These are phyloP conservation scores for Yarrowia porcina DNA, from an alignment of 805 yeast genomes.

Conservation along the genomic window DNA sequence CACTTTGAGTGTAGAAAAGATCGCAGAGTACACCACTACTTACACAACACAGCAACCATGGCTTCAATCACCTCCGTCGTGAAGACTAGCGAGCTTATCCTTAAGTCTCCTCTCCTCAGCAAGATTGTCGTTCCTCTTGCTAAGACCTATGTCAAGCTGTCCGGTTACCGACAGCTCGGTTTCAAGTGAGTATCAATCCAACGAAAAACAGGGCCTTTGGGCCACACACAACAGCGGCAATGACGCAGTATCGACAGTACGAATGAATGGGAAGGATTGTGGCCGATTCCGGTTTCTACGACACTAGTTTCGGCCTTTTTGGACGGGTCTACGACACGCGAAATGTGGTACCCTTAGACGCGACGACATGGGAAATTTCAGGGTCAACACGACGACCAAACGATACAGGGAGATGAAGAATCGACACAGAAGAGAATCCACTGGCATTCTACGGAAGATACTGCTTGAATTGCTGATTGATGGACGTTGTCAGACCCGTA, in stretches of 20 bases:
- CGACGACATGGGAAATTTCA: not conserved
- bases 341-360: not conserved
- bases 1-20: slow-evolving; percentile 25
- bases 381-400: not conserved
- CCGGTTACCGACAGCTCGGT: slow-evolving; percentile 96
- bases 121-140: slow-evolving; percentile 78
- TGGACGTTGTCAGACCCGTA: not conserved
- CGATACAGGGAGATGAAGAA: not conserved
- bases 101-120: slow-evolving; percentile 74
- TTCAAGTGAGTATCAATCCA: slow-evolving; percentile 44
- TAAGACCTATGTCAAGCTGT: slow-evolving; percentile 61
- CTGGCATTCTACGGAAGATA: not conserved
- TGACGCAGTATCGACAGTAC: not conserved
- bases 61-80: slow-evolving; percentile 41
- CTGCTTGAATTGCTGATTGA: not conserved
- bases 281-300: not conserved
- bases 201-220: not conserved
- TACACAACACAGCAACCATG: slow-evolving; percentile 33
- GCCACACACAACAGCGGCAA: not conserved
- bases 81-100: slow-evolving; percentile 61
- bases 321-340: not conserved
- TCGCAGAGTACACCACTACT: slow-evolving; percentile 23
- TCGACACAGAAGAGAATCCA: not conserved
- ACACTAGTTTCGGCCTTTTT: not conserved
- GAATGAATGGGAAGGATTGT: not conserved